Percentiles rank a stretch among this genome's conserved stretches.
Conservation (phyloP, 2,329 filamentous ascomycete genomes). For the Paracoccidioides lutzii region DNA sequence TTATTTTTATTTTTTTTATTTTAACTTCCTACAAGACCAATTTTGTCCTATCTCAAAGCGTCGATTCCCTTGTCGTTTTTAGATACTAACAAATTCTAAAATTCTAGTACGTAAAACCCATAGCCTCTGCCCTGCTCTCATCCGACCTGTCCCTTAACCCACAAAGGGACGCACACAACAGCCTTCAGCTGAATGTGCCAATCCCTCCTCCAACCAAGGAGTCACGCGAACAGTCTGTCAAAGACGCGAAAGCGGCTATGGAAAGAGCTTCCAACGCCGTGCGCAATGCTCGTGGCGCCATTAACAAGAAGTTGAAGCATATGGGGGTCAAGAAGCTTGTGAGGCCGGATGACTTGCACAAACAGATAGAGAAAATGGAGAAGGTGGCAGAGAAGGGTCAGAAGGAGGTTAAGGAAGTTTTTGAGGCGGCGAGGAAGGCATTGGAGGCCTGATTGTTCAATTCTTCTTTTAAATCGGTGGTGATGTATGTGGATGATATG, state of each 20-base stretch:
- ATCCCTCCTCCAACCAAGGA: constrained; percentile 37
- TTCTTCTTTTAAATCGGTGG: not conserved
- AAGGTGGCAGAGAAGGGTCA: constrained; percentile 35
- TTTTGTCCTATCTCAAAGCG: too few species aligned
- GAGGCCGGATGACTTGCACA: constrained; percentile 33
- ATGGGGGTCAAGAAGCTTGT: constrained; percentile 33
- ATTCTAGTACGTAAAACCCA: constrained; percentile 32
- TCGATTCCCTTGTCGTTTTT: not conserved
- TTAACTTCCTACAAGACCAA: too few species aligned
- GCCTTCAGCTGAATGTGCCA: constrained; percentile 32
- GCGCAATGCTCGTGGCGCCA: constrained; percentile 30
- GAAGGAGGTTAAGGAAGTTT: constrained; percentile 34
- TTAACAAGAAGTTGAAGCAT: constrained; percentile 34
- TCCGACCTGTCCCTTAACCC: constrained; percentile 33
- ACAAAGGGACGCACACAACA: constrained; percentile 30
- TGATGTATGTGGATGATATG: not conserved
- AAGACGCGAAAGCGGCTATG: constrained; percentile 29
- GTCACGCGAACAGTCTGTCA: constrained; percentile 30
- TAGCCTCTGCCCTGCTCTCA: constrained; percentile 30
- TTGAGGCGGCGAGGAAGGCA: constrained; percentile 29
- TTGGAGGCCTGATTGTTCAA: constrained; percentile 16
- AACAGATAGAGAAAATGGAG: constrained; percentile 37
- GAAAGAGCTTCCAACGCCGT: constrained; percentile 30
- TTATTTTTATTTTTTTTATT: not conserved
- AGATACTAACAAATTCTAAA: not conserved